phyloP scores from a whole-genome alignment of 148 eudicot species.

The Camellia japonica region DNA sequence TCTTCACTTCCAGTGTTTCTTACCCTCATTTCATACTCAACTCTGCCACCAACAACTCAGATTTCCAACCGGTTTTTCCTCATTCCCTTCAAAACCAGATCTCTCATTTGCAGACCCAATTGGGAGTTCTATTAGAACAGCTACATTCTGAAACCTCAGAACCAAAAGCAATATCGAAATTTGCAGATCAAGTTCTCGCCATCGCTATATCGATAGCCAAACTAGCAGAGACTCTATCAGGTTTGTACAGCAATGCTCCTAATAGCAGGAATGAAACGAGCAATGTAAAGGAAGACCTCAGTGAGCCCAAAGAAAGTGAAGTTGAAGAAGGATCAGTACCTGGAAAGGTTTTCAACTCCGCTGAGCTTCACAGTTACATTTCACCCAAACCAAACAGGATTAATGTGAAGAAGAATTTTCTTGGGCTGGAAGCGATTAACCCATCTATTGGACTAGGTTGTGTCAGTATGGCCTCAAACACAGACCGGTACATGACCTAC shows the following conservation, averaged over 20 bases:
- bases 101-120: conserved; percentile 19
- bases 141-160: conserved; percentile 12
- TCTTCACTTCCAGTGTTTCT: too few relatives aligned
- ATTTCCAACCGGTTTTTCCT: conserved; percentile 12
- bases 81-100: conserved; percentile 19
- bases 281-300: conserved; percentile 21
- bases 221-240: conserved; percentile 19
- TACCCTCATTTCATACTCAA: too few relatives aligned
- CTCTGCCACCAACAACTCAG: background rate
- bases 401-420: conserved; percentile 26
- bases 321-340: background rate
- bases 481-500: conserved; percentile 24
- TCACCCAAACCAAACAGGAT: conserved; percentile 24
- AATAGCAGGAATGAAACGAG: conserved; percentile 11
- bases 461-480: conserved; percentile 6
- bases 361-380: conserved; percentile 17
- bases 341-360: conserved; percentile 12
- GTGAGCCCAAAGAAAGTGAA: conserved; percentile 19
- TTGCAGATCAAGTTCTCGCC: conserved; percentile 22
- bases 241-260: conserved; percentile 6
- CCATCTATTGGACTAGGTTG: conserved; percentile 23
- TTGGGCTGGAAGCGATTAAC: conserved; percentile 20
- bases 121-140: conserved; percentile 18
- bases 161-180: background rate
- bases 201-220: conserved; percentile 26